Base-by-base conservation (phyloP, 2,329 filamentous ascomycete species). In the Dactylonectria estremocensis region DNA sequence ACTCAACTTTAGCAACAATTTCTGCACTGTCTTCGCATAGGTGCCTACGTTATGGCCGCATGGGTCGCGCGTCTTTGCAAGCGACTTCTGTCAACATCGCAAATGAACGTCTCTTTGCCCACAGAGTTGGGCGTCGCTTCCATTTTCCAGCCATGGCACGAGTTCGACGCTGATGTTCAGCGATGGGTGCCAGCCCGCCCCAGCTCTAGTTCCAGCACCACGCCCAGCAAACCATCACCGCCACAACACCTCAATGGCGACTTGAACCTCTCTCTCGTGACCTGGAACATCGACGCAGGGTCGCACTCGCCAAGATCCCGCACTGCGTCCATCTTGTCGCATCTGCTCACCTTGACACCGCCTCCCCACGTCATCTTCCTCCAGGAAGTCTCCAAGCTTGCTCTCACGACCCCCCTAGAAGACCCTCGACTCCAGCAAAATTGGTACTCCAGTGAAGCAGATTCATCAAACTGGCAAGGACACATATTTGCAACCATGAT, bases 211-310 rank as follows among this genome's bases (percentile, higher is more conserved):
- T 43, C 40, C 40, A 43, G 40, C 48, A 58, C 70, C 70, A 70
- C 24, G 24, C 24, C 7, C 24, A 5, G 24, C 24, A 7, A 28
- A 28, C 7, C 24, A 28, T 28, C 24, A 28, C 24, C 24, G 7
- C 24, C 37, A 46, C 45, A 64, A 67, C 70, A 60, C 63, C 49
- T 72, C 70, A 67, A 68, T 64, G 72, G 55, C 57, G 56, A 66
- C 68, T 49, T 60, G 16, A 48, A 57, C 33, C 64, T 71, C 28
- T 69, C 65, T 33, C 63, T 81, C 7, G 64, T 76, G 28, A 79
- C 80, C 49, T 81, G 78, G 78, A 81, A 81, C 67, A 66, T 80
- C 24, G 75, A 80, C 54, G 69, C 74, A 22, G 66, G 69, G 28
- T 66, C 54, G 2, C 24, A 61, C 24, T 52, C 28, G 33, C 37